Evolutionary conservation across 257 asterid species (phyloP).

Genomic region (Solanum appendiculatum): DNA sequence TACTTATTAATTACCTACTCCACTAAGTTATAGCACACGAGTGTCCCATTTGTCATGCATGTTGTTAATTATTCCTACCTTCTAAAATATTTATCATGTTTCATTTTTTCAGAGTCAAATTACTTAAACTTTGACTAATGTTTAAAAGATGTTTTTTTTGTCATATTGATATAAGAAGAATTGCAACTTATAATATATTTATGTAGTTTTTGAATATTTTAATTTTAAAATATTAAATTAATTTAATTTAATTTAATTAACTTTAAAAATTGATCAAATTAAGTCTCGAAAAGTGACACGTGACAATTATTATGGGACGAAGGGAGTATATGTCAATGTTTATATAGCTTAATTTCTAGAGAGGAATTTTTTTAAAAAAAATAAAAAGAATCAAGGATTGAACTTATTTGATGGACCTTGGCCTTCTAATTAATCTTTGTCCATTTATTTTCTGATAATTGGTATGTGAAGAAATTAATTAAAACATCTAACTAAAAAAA

Average conservation of each 20-base stretch:
- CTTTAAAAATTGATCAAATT: neutral
- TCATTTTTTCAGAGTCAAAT: neutral
- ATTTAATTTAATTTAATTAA: too few relatives aligned
- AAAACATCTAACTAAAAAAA: neutral
- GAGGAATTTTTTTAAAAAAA: neutral
- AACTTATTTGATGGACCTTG: neutral
- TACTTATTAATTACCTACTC: neutral
- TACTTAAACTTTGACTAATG: neutral
- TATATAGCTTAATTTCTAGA: neutral
- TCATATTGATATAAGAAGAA: neutral
- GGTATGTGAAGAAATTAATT: neutral
- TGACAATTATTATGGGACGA: neutral
- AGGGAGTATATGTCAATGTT: neutral
- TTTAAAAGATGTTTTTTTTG: too few relatives aligned
- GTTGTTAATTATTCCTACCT: neutral
- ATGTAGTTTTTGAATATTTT: too few relatives aligned
- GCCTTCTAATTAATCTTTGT: neutral
- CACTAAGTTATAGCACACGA: neutral
- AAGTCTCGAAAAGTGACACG: neutral
- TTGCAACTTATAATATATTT: neutral
- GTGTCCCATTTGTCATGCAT: neutral
- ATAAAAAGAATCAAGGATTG: too few relatives aligned
- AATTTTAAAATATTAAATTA: too few relatives aligned
- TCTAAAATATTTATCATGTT: neutral
- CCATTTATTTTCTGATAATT: neutral